Evolutionary conservation across 2,329 filamentous ascomycete species (phyloP).

Genomic region (Curvularia sp.): DNA sequence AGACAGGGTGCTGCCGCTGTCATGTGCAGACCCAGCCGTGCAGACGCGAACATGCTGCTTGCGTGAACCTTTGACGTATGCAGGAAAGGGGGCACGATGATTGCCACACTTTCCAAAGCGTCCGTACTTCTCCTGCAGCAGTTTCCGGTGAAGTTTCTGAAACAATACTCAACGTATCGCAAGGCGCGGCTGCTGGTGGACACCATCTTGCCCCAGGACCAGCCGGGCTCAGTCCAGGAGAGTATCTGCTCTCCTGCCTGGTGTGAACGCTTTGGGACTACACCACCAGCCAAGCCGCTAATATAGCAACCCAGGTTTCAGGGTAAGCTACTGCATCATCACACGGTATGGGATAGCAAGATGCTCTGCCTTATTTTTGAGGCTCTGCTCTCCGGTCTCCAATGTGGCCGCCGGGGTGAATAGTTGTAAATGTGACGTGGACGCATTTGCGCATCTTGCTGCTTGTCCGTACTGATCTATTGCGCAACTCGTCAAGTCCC

Average conservation of each 20-base stretch:
- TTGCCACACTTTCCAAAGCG: background rate
- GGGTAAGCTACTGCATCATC: background rate
- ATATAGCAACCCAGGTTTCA: background rate
- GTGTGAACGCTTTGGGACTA: too few species aligned
- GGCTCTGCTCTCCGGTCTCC: conserved; percentile 6
- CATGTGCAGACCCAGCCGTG: background rate
- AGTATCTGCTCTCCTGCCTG: too few species aligned
- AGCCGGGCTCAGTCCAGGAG: background rate
- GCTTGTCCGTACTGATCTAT: conserved; percentile 9
- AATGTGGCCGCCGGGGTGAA: conserved; percentile 3
- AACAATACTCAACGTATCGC: background rate
- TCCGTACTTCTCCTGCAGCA: background rate
- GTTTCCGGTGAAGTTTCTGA: background rate
- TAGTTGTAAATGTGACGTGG: conserved; percentile 10
- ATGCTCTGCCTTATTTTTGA: conserved; percentile 4
- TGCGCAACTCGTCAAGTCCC: conserved; percentile 7
- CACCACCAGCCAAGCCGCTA: background rate
- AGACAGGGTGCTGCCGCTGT: background rate
- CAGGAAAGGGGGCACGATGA: background rate
- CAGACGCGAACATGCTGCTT: background rate
- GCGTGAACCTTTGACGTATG: background rate
- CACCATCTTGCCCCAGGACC: background rate
- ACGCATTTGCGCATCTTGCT: conserved; percentile 14
- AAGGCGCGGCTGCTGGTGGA: background rate
- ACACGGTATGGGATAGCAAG: background rate